Conservation (phyloP, 2,329 filamentous ascomycete species). For the Acrodontium crateriforme region DNA sequence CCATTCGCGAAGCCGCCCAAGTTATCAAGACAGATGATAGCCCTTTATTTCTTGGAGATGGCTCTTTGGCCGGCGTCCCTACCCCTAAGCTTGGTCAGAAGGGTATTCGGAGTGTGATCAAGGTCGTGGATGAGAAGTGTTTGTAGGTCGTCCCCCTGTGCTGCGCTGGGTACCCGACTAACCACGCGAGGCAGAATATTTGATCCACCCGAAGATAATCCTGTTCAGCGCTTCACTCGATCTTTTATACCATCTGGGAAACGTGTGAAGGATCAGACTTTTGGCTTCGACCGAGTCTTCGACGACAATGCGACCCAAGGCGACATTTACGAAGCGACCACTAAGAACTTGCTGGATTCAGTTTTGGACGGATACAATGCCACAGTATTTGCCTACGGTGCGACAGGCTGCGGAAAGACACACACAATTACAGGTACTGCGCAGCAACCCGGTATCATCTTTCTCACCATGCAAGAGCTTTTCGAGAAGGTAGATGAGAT, state of each 20-base stretch:
- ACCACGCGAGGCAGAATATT: constrained; percentile 55
- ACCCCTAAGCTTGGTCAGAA: constrained; percentile 66
- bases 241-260: constrained; percentile 66
- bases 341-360: constrained; percentile 76
- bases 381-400: constrained; percentile 95
- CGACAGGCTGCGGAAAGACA: constrained; percentile 95
- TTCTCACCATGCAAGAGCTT: constrained; percentile 95
- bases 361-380: constrained; percentile 97
- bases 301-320: constrained; percentile 86
- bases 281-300: constrained; percentile 92
- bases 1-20: constrained; percentile 88
- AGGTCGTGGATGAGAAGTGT: constrained; percentile 91
- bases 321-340: constrained; percentile 92
- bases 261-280: constrained; percentile 92
- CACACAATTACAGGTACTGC: constrained; percentile 86
- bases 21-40: constrained; percentile 68
- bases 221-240: constrained; percentile 73
- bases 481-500: constrained; percentile 91
- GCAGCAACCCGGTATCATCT: constrained; percentile 92
- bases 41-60: constrained; percentile 88
- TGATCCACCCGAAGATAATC: constrained; percentile 89
- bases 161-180: constrained; percentile 1
- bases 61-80: constrained; percentile 76
- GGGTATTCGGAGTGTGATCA: constrained; percentile 82
- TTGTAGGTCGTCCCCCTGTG: constrained; percentile 48